Evolutionary conservation across 768 basidiomycete genomes (phyloP).

Genomic region (Mycena indigotica): DNA sequence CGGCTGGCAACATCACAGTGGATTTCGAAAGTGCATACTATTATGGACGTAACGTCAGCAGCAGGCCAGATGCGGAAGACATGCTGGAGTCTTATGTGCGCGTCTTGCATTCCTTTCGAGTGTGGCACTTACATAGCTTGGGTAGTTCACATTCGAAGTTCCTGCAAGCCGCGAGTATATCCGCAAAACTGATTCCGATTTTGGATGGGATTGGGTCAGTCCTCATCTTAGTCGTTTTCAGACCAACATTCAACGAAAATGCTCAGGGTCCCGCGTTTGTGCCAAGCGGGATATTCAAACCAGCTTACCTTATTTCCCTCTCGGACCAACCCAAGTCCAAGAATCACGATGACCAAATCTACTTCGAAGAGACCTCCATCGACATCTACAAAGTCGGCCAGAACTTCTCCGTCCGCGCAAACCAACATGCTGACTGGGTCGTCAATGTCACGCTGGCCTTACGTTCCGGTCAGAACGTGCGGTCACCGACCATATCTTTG

Average conservation of each 20-base stretch:
- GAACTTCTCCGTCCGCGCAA: slow-evolving; percentile 44
- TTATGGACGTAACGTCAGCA: slow-evolving; percentile 57
- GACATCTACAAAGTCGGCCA: slow-evolving; percentile 59
- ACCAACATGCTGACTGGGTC: slow-evolving; percentile 54
- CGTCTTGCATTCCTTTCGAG: neutral
- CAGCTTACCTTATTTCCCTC: slow-evolving; percentile 53
- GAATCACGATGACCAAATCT: slow-evolving; percentile 32
- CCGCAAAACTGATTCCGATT: slow-evolving; percentile 55
- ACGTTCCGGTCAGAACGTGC: slow-evolving; percentile 41
- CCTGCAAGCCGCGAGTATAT: slow-evolving; percentile 50
- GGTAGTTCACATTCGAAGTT: slow-evolving; percentile 47
- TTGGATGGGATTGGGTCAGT: slow-evolving; percentile 64
- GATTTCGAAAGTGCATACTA: slow-evolving; percentile 54
- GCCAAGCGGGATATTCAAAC: slow-evolving; percentile 56
- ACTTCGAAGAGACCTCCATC: slow-evolving; percentile 54
- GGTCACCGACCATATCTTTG: slow-evolving; percentile 41
- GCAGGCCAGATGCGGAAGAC: slow-evolving; percentile 48
- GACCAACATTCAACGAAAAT: neutral
- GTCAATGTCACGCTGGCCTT: slow-evolving; percentile 56
- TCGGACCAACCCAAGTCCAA: slow-evolving; percentile 27
- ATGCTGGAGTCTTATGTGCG: slow-evolving; percentile 39
- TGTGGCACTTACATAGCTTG: neutral
- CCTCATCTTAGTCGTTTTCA: neutral
- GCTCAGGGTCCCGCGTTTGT: slow-evolving; percentile 57
- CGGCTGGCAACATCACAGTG: slow-evolving; percentile 45